These are phyloP conservation scores for Chenopodium formosanum DNA, from an alignment of 148 eudicot species.

Conservation along the genomic window DNA sequence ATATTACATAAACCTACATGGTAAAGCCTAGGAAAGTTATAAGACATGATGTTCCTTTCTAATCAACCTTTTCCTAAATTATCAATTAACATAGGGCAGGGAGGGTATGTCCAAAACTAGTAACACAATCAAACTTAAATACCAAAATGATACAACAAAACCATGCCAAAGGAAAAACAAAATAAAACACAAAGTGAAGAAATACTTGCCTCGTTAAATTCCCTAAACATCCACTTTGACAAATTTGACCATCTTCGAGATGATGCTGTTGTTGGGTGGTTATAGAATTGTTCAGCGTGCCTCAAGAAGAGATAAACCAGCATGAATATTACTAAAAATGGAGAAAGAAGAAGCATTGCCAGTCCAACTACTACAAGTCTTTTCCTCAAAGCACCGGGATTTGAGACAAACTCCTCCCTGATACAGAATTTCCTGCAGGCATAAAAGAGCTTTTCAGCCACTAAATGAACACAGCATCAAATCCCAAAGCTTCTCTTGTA, in stretches of 20 bases:
- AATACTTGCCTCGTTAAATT: constrained; percentile 81
- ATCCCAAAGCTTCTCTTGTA: not conserved
- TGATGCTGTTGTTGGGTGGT: constrained; percentile 91
- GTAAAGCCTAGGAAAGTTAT: not conserved
- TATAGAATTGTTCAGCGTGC: constrained; percentile 96
- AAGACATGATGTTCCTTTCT: not conserved
- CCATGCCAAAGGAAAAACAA: not conserved
- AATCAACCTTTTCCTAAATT: not conserved
- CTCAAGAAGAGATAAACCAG: constrained; percentile 92
- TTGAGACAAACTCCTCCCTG: constrained; percentile 71
- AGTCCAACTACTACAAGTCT: constrained; percentile 81
- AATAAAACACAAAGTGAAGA: constrained; percentile 9
- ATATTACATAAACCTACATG: not conserved
- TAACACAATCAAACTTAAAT: not conserved
- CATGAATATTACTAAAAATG: constrained; percentile 91
- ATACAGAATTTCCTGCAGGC: constrained; percentile 75
- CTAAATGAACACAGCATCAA: constrained; percentile 9
- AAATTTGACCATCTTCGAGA: constrained; percentile 98
- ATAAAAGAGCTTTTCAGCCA: constrained; percentile 22
- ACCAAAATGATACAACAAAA: not conserved
- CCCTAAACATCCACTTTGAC: constrained; percentile 88
- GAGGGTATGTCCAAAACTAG: not conserved
- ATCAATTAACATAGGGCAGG: not conserved
- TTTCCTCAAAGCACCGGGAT: constrained; percentile 72
- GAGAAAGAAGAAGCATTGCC: constrained; percentile 87